Percentiles rank a stretch among this genome's conserved stretches.
Conservation (phyloP, 352 stramenopile species). For the Elongisporangium anandrum region DNA sequence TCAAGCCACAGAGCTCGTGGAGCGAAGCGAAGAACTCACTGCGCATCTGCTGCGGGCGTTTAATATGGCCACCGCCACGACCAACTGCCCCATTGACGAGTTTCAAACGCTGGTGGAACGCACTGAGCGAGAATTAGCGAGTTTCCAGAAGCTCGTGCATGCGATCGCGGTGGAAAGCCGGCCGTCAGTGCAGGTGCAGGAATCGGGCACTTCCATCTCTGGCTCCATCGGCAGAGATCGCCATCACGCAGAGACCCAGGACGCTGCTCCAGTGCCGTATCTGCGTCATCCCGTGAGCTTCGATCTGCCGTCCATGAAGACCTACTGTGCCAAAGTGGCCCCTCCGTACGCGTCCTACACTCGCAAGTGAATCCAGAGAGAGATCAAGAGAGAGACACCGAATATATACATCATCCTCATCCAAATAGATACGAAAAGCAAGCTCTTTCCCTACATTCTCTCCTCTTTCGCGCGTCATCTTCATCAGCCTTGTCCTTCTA, state of each 20-base stretch:
- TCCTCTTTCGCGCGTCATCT: slow-evolving; percentile 4
- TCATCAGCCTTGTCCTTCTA: slow-evolving; percentile 9
- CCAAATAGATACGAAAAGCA: neutral
- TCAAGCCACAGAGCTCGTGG: slow-evolving; percentile 29
- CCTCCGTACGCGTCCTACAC: slow-evolving; percentile 57
- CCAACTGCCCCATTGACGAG: slow-evolving; percentile 26
- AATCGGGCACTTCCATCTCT: neutral
- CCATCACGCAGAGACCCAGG: neutral
- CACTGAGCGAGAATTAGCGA: slow-evolving; percentile 27
- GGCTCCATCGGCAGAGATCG: slow-evolving; percentile 8
- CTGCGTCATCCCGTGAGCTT: slow-evolving; percentile 19
- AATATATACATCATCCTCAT: slow-evolving; percentile 12
- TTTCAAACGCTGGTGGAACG: slow-evolving; percentile 43
- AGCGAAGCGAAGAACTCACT: slow-evolving; percentile 34
- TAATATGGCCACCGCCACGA: slow-evolving; percentile 21
- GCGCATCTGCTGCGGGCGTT: slow-evolving; percentile 35
- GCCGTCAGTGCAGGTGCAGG: neutral
- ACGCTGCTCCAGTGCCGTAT: slow-evolving; percentile 14
- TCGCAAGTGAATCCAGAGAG: slow-evolving; percentile 6
- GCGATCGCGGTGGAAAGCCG: slow-evolving; percentile 14
- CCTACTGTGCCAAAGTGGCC: slow-evolving; percentile 51
- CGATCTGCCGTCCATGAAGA: slow-evolving; percentile 71
- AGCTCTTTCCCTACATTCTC: neutral
- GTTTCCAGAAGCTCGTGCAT: slow-evolving; percentile 34
- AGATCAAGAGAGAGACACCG: slow-evolving; percentile 1